These are phyloP conservation scores for Xylaria curta DNA, from an alignment of 495 filamentous ascomycete species.

Conservation along the genomic window DNA sequence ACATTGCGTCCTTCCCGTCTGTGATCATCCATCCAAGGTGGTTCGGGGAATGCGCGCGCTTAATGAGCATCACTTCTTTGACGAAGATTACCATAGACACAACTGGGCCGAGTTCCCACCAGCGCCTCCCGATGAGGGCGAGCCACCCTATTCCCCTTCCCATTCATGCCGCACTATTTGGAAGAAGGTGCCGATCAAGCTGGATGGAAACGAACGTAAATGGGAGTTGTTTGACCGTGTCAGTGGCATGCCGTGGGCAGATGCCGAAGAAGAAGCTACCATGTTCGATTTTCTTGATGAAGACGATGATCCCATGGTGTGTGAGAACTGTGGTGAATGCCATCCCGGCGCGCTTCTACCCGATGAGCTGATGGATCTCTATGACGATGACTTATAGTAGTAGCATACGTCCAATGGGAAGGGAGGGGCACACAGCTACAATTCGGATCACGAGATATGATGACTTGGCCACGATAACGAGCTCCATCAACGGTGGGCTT, in stretches of 20 bases:
- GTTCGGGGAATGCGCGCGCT: conserved; percentile 43
- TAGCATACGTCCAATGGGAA: not conserved
- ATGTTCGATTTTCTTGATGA: conserved; percentile 42
- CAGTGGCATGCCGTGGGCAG: conserved; percentile 41
- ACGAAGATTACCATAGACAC: conserved; percentile 30
- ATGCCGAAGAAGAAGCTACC: conserved; percentile 38
- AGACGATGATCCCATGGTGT: conserved; percentile 40
- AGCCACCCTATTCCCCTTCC: conserved; percentile 45
- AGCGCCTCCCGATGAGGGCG: conserved; percentile 47
- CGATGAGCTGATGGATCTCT: conserved; percentile 37
- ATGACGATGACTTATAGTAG: conserved; percentile 29
- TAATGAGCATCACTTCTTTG: conserved; percentile 22
- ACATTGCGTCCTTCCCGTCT: conserved; percentile 24
- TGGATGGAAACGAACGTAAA: conserved; percentile 39
- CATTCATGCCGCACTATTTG: conserved; percentile 49
- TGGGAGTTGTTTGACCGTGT: conserved; percentile 54
- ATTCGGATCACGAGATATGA: conserved; percentile 1
- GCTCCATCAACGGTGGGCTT: not conserved
- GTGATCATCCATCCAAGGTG: conserved; percentile 37
- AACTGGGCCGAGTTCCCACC: conserved; percentile 37
- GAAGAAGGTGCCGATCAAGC: conserved; percentile 48
- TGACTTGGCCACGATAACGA: conserved; percentile 8
- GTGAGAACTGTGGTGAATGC: conserved; percentile 44
- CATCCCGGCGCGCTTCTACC: conserved; percentile 42
- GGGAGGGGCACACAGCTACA: not conserved